Base-by-base conservation (phyloP, 768 basidiomycete species). In the Tylopilus plumbeoviolaceoides region DNA sequence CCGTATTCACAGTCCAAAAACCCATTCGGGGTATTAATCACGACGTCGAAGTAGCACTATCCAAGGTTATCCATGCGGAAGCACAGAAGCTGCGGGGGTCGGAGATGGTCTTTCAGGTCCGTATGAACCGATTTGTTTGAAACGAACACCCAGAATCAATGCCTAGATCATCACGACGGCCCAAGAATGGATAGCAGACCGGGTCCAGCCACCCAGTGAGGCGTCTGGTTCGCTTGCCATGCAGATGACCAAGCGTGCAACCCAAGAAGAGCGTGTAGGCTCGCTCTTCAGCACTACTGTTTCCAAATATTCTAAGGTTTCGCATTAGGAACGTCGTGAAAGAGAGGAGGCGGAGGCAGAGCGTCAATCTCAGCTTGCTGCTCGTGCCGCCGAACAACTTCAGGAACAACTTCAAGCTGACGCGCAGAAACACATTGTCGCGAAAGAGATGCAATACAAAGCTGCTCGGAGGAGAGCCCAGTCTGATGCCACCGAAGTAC, bases 101-200 rank as follows among this genome's bases (percentile, higher is more conserved):
- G 20, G 88, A 89, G 67, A 85, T 89, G 80, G 85, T 90, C 31
- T 89, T 91, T 65, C 80, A 87, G 73, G 87, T 87, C 28, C 20
- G 78, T 6, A 40, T 41, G 5, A 15, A 18, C 33, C 27, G 2
- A 21, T 40, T n/a, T 36, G 40, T 44, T 48, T 49, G 21, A 55
- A 42, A 41, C 30, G 18, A 47, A 60, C 23, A 5, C 11, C 11
- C 12, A 12, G 14, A 4, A 2, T 18, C 21, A 40, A n/a, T n/a
- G 27, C 47, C 2, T 55, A 90, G 84, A 83, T 91, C 57, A 78
- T 84, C 43, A 82, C 75, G 7, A 78, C 81, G 41, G 78, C 78
- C 44, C 84, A 89, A 67, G 87, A 89, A 33, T 91, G 87, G 89
- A 72, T 91, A 44, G 69, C 72, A 15, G 70, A 71, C 23, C 78